These are phyloP conservation scores for Cordyceps cateniannulata DNA, from an alignment of 2,329 filamentous ascomycete genomes.

Conservation along the genomic window DNA sequence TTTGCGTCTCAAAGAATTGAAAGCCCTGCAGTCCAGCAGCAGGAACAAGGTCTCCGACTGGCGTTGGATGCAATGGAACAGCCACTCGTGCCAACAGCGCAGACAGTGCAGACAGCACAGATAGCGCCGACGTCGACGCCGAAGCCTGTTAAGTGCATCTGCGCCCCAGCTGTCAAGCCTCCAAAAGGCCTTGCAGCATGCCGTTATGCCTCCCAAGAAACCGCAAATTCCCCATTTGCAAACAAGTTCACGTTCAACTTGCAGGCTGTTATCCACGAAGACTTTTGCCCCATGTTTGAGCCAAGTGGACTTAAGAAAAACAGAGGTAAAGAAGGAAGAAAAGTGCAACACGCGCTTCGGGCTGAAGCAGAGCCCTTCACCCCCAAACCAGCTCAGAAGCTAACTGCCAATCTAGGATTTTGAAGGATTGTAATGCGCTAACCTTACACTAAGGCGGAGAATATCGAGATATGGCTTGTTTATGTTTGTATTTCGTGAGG, in stretches of 20 bases:
- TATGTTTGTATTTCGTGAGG: conserved; percentile 2
- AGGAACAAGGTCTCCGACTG: background rate
- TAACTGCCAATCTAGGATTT: background rate
- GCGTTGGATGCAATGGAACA: background rate
- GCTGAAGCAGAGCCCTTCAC: conserved; percentile 1
- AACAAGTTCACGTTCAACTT: background rate
- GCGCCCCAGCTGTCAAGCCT: background rate
- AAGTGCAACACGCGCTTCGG: background rate
- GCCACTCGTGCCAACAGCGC: background rate
- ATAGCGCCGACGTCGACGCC: no score
- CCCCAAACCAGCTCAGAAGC: background rate
- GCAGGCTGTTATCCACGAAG: background rate
- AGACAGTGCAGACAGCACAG: background rate
- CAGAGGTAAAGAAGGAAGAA: background rate
- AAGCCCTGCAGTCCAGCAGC: no score
- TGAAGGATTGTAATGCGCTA: background rate
- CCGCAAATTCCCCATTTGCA: background rate
- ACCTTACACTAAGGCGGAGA: background rate
- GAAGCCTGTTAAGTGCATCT: background rate
- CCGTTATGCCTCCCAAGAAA: conserved; percentile 4
- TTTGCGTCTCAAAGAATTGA: no score
- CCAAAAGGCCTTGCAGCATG: conserved; percentile 5
- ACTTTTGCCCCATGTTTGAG: background rate
- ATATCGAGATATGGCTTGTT: background rate
- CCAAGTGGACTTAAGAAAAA: background rate